Base-by-base conservation (phyloP, 768 basidiomycete species). In the Boletus rubescentipes region DNA sequence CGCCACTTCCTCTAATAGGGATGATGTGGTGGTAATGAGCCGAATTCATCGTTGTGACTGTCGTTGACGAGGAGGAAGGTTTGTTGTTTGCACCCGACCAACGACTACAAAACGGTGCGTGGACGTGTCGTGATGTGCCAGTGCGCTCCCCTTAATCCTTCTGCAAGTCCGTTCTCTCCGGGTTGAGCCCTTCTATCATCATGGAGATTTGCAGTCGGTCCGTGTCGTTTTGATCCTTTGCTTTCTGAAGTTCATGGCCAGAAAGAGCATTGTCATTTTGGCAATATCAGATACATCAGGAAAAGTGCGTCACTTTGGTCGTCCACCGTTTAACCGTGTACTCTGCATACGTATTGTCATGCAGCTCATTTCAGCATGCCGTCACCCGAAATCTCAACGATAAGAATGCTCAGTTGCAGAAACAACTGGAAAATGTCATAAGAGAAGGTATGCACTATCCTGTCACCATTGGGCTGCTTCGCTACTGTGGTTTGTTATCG, bases 271-370 rank as follows among this genome's bases (percentile, higher is more conserved):
- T 93, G 53, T 89, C 91, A 4, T 93, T 93, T 68, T 93, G 91
- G 91, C 89, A 91, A 67, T 93, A 93, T 67, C 91, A 93, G 63
- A 81, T 86, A 46, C 88, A 90, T 58, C 91, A 93, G 70, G 91
- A 93, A 74, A 85, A 81, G 91, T 89, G 51, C 53, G 72, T 61
- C 21, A 20, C 7, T 53, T 29, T 29, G 26, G 35, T 38, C 15
- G 43, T 49, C 30, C 9, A 15, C 26, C 26, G 26, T 26, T n/a
- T 26, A 26, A 26, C 35, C 5, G 0, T 48, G 12, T 40, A 20
- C 32, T 15, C 45, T 44, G 12, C 41, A 51, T 43, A n/a, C 34
- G 43, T 56, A 21, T 54, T 42, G 51, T 41, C 23, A 23, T 50
- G 30, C 41, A 60, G 65, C 49, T 84, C 90, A 15, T 93, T 91